Evolutionary conservation across 345 rosid genomes (phyloP).

Genomic region (Eutrema heterophyllum): DNA sequence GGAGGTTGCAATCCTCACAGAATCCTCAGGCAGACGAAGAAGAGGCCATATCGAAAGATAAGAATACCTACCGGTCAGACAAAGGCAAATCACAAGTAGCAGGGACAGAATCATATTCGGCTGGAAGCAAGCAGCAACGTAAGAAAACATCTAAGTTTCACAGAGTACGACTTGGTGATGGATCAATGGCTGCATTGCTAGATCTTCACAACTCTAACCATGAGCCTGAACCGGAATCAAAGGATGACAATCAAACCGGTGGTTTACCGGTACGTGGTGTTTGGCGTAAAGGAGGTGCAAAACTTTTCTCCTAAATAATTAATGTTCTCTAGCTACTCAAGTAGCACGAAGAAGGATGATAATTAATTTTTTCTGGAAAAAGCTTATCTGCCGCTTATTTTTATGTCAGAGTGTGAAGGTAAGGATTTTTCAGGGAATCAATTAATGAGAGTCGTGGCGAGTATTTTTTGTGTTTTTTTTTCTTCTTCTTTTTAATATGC

Average conservation of each 20-base stretch:
- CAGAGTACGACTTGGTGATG: slow-evolving; percentile 76
- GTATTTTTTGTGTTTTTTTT: background rate
- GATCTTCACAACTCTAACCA: slow-evolving; percentile 41
- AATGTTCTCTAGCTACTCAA: background rate
- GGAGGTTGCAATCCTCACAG: slow-evolving; percentile 50
- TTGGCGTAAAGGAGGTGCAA: slow-evolving; percentile 62
- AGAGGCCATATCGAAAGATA: slow-evolving; percentile 30
- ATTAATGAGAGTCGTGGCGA: background rate
- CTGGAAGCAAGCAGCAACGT: slow-evolving; percentile 42
- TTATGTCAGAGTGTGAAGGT: background rate
- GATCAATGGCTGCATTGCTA: slow-evolving; percentile 61
- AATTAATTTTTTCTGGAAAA: too few species aligned
- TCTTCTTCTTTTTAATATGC: background rate
- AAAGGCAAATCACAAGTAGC: slow-evolving; percentile 47
- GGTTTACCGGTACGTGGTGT: slow-evolving; percentile 59
- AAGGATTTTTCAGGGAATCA: background rate
- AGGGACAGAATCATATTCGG: slow-evolving; percentile 8
- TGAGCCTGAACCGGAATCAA: slow-evolving; percentile 38
- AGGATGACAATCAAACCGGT: slow-evolving; percentile 10
- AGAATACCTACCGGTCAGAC: slow-evolving; percentile 53
- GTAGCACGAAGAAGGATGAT: background rate
- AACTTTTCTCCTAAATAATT: slow-evolving; percentile 38
- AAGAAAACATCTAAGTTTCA: slow-evolving; percentile 84
- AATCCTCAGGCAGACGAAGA: slow-evolving; percentile 41
- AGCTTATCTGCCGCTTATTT: background rate